phyloP scores from a whole-genome alignment of 192 early-diverging fungal genomes.

The Endogone sp. region DNA sequence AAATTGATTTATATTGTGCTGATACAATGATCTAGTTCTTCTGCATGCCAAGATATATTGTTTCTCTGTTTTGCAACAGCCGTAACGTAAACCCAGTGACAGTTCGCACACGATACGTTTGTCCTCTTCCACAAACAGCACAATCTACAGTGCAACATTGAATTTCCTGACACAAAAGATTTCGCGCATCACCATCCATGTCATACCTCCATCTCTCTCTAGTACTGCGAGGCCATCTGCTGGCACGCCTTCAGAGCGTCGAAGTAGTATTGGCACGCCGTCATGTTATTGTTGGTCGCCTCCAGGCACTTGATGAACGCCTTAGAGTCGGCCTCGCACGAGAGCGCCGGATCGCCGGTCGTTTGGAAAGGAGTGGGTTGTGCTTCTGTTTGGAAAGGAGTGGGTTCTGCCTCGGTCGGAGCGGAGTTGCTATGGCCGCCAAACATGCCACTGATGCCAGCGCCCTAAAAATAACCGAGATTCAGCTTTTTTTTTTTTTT shows the following conservation, averaged over 20 bases:
- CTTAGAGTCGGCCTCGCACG: slow-evolving; percentile 74
- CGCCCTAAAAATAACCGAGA: slow-evolving; percentile 1
- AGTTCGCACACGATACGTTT: too few species aligned
- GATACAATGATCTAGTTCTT: too few species aligned
- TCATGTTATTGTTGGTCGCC: slow-evolving; percentile 72
- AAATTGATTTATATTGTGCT: too few species aligned
- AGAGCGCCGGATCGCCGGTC: slow-evolving; percentile 5
- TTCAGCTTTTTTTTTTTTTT: too few species aligned
- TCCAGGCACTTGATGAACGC: slow-evolving; percentile 88
- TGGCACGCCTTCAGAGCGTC: slow-evolving; percentile 92
- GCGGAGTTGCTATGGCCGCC: slow-evolving; percentile 40
- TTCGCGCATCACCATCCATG: too few species aligned
- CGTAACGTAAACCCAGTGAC: too few species aligned
- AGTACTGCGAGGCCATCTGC: slow-evolving; percentile 41
- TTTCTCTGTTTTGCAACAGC: too few species aligned
- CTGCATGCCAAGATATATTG: too few species aligned
- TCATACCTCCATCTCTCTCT: too few species aligned
- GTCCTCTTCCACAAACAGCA: too few species aligned
- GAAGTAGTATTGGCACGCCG: slow-evolving; percentile 85
- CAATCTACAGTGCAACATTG: too few species aligned
- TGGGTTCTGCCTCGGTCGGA: slow-evolving; percentile 34
- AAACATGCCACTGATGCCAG: slow-evolving; percentile 39
- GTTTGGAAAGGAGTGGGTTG: slow-evolving; percentile 17
- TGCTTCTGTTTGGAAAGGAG: slow-evolving; percentile 21
- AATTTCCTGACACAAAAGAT: too few species aligned